Percentiles rank a stretch among this genome's conserved stretches.
Evolutionary conservation across 345 rosid genomes (phyloP).

Genomic region (Clausena lansium): DNA sequence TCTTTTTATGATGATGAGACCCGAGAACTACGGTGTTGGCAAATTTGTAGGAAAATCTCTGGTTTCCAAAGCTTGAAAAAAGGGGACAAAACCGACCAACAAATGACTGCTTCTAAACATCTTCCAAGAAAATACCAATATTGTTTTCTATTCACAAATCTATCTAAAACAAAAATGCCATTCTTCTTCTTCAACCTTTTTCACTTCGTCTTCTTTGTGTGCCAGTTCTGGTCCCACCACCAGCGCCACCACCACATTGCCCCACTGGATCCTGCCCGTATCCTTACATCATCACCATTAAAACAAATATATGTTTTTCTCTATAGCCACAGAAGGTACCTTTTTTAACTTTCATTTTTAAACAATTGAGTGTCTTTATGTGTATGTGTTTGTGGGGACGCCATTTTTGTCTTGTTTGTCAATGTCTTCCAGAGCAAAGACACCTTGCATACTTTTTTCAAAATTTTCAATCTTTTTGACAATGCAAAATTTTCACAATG

Average conservation of each 20-base stretch:
- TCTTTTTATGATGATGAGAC: too few relatives aligned
- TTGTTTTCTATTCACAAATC: constrained; percentile 27
- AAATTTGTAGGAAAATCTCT: constrained; percentile 37
- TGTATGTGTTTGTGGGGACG: constrained; percentile 3
- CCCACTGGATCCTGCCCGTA: constrained; percentile 9
- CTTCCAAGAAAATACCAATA: constrained; percentile 11
- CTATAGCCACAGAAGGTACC: constrained; percentile 29
- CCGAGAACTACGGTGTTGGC: constrained; percentile 28
- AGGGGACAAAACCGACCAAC: constrained; percentile 18
- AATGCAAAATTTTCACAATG: constrained; percentile 9
- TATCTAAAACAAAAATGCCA: constrained; percentile 26
- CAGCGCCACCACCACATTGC: background rate
- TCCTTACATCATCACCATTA: constrained; percentile 14
- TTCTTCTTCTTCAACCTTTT: constrained; percentile 13
- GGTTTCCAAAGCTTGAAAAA: constrained; percentile 25
- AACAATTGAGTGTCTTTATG: background rate
- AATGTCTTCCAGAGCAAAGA: constrained; percentile 14
- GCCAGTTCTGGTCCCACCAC: constrained; percentile 20
- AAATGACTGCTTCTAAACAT: constrained; percentile 16
- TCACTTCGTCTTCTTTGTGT: constrained; percentile 12
- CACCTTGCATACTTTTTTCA: constrained; percentile 17
- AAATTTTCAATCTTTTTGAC: constrained; percentile 22
- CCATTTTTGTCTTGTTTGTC: constrained; percentile 25
- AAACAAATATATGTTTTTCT: constrained; percentile 14
- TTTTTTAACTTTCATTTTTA: background rate